Percentiles rank a stretch among this genome's conserved stretches.
Conservation (phyloP, 1,284 basidiomycete species). For the Grifola frondosa region DNA sequence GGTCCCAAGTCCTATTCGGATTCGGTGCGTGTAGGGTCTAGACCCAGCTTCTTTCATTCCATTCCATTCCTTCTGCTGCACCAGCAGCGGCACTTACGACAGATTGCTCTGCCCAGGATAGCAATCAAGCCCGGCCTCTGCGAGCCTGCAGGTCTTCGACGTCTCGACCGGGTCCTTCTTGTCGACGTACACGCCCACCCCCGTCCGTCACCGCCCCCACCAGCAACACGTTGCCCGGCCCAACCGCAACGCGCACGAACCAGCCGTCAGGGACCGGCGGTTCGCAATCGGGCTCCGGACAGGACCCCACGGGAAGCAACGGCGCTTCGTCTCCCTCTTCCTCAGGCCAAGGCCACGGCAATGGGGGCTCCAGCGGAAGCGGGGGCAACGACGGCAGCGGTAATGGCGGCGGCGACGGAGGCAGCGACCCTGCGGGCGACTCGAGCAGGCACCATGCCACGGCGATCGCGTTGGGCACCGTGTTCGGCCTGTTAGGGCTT, state of each 20-base stretch:
- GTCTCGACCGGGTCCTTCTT: slow-evolving; percentile 37
- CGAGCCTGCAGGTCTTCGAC: slow-evolving; percentile 53
- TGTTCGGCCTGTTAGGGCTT: slow-evolving; percentile 54
- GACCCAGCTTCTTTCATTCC: slow-evolving; percentile 3
- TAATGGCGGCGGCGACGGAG: slow-evolving; percentile 15
- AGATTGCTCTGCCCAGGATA: slow-evolving; percentile 56
- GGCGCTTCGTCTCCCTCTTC: slow-evolving; percentile 17
- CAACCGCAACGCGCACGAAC: slow-evolving; percentile 17
- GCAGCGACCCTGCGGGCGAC: slow-evolving; percentile 15
- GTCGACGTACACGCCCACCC: slow-evolving; percentile 43
- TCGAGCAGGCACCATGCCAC: slow-evolving; percentile 30
- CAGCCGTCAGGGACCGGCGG: slow-evolving; percentile 8
- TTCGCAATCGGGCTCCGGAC: slow-evolving; percentile 11
- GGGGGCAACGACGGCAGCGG: slow-evolving; percentile 17
- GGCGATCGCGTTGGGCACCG: slow-evolving; percentile 56
- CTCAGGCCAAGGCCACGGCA: slow-evolving; percentile 1
- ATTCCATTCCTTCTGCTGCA: too few relatives aligned
- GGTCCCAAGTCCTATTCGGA: slow-evolving; percentile 66
- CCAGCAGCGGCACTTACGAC: too few relatives aligned
- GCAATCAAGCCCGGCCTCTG: slow-evolving; percentile 45
- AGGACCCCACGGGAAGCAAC: slow-evolving; percentile 4
- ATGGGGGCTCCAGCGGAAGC: slow-evolving; percentile 13
- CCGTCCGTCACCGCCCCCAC: slow-evolving; percentile 31
- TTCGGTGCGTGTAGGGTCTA: slow-evolving; percentile 59
- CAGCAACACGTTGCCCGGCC: slow-evolving; percentile 41